A percentile compares a stretch with the other conserved stretches of the same genome.
Conservation (phyloP, 73 alveolate species). For the Tetrahymena elliotti region DNA sequence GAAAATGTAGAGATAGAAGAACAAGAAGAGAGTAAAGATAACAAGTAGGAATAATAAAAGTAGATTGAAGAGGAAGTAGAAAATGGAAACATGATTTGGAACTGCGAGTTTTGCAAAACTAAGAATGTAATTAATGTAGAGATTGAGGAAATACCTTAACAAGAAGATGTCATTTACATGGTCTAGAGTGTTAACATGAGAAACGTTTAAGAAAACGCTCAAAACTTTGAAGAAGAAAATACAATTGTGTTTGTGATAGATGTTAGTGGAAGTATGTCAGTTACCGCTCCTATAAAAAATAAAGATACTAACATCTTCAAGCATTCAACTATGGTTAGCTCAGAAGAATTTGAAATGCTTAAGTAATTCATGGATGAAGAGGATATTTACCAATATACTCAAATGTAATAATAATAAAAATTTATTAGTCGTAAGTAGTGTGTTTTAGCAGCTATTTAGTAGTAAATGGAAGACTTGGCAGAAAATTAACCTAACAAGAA, state of each 20-base stretch:
- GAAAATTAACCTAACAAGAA: slow-evolving; percentile 59
- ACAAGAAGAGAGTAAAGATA: not conserved
- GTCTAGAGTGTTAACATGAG: not conserved
- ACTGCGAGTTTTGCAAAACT: not conserved
- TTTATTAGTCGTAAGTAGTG: slow-evolving; percentile 79
- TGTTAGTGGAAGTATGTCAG: slow-evolving; percentile 88
- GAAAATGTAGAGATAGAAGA: not conserved
- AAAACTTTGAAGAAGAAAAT: not conserved
- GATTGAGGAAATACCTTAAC: not conserved
- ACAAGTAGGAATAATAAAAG: not conserved
- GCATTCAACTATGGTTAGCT: not conserved
- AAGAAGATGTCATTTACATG: not conserved
- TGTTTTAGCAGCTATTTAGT: slow-evolving; percentile 84
- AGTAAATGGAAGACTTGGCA: slow-evolving; percentile 57
- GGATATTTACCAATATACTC: not conserved
- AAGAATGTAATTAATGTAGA: not conserved
- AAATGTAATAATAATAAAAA: slow-evolving; percentile 34
- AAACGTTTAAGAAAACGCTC: not conserved
- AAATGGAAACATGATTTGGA: not conserved
- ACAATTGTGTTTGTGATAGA: slow-evolving; percentile 77
- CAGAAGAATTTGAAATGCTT: not conserved
- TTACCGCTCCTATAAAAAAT: slow-evolving; percentile 58
- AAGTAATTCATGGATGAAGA: not conserved
- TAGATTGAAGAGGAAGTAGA: not conserved
- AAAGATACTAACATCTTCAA: slow-evolving; percentile 20